These are phyloP conservation scores for Elongisporangium undulatum DNA, from an alignment of 352 stramenopile species.

Conservation along the genomic window DNA sequence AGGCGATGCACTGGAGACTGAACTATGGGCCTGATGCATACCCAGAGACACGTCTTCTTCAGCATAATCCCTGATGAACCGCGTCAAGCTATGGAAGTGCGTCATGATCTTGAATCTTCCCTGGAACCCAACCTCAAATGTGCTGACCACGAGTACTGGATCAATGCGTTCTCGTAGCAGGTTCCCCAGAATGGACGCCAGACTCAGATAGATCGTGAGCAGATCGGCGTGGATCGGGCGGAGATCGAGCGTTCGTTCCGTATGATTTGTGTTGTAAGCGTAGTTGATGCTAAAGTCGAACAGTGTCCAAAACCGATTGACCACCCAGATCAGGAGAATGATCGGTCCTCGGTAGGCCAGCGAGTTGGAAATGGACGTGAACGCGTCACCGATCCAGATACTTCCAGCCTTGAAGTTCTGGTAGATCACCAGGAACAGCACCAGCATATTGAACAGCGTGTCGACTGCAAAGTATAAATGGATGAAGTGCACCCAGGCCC, in stretches of 20 bases:
- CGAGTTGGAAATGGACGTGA: constrained; percentile 34
- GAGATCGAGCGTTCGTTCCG: constrained; percentile 8
- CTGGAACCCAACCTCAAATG: constrained; percentile 13
- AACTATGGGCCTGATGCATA: too few species aligned
- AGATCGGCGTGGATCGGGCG: constrained; percentile 24
- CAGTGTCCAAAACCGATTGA: constrained; percentile 32
- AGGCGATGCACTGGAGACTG: constrained; percentile 12
- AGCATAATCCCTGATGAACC: constrained; percentile 12
- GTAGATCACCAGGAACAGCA: constrained; percentile 34
- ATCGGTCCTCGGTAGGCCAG: constrained; percentile 26
- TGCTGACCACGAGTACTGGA: constrained; percentile 15
- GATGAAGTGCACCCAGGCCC: constrained; percentile 45
- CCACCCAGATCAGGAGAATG: constrained; percentile 28
- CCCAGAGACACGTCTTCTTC: constrained; percentile 11
- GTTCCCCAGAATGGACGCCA: constrained; percentile 23
- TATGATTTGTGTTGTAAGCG: constrained; percentile 13
- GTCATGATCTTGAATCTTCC: constrained; percentile 10
- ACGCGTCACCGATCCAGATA: constrained; percentile 45
- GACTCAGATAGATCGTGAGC: constrained; percentile 30
- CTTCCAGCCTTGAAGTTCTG: constrained; percentile 24
- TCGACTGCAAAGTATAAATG: constrained; percentile 40
- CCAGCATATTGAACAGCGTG: constrained; percentile 25
- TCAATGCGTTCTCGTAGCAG: constrained; percentile 22
- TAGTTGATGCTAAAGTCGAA: constrained; percentile 21
- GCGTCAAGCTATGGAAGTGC: constrained; percentile 7